Conservation (phyloP, 495 filamentous ascomycete genomes). For the Neurospora sp. region DNA sequence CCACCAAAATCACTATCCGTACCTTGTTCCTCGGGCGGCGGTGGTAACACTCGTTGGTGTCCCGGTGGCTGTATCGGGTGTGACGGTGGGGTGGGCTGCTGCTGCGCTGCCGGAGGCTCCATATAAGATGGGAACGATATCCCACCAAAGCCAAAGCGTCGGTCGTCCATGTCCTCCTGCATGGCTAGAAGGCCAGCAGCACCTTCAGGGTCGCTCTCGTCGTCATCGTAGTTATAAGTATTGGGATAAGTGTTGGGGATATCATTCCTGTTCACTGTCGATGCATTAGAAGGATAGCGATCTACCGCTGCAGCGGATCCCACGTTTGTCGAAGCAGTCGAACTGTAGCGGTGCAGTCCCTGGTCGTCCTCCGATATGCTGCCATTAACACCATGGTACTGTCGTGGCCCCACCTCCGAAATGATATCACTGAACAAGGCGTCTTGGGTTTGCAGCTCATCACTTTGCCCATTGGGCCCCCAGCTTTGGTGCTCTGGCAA, state of each 20-base stretch:
- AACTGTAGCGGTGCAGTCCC: conserved; percentile 39
- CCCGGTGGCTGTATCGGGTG: neutral
- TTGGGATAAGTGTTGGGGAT: conserved; percentile 17
- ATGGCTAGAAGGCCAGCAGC: conserved; percentile 77
- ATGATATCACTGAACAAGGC: conserved; percentile 46
- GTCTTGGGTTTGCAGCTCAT: conserved; percentile 37
- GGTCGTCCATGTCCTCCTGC: conserved; percentile 77
- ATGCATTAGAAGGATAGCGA: conserved; percentile 39
- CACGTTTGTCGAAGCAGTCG: conserved; percentile 35
- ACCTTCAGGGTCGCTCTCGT: conserved; percentile 87
- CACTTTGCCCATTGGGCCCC: conserved; percentile 17
- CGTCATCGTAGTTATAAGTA: conserved; percentile 28
- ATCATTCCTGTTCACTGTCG: conserved; percentile 35
- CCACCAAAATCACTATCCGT: conserved; percentile 63
- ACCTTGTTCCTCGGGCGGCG: conserved; percentile 38
- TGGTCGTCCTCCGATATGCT: conserved; percentile 32
- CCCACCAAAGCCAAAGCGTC: conserved; percentile 42
- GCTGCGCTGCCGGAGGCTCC: conserved; percentile 7
- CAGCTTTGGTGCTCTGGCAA: conserved; percentile 30
- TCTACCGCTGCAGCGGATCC: conserved; percentile 19
- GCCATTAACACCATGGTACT: conserved; percentile 22
- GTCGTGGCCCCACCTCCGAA: conserved; percentile 33
- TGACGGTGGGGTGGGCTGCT: neutral
- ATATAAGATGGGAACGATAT: conserved; percentile 18
- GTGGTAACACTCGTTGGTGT: conserved; percentile 9